A percentile compares a stretch with the other conserved stretches of the same genome.
phyloP scores from a whole-genome alignment of 129 eudicot species.

The Flaveria brownii region DNA sequence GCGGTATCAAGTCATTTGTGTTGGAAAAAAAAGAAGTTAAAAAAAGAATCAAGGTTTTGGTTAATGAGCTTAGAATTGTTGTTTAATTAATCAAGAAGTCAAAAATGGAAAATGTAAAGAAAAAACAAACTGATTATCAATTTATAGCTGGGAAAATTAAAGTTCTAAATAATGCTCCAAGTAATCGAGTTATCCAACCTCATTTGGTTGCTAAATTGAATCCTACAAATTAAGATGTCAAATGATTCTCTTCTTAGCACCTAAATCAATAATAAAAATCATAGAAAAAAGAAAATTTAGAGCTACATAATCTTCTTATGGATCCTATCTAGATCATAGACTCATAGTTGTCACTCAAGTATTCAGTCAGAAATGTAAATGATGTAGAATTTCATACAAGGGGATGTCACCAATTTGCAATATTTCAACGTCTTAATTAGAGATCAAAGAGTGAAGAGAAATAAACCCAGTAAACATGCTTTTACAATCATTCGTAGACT shows the following conservation, averaged over 20 bases:
- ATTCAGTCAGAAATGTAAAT: conserved; percentile 25
- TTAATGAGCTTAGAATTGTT: too few species aligned
- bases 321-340: conserved; percentile 74
- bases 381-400: conserved; percentile 17
- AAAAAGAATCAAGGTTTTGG: too few species aligned
- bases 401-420: neutral
- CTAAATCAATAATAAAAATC: too few species aligned
- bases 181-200: too few species aligned
- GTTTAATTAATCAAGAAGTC: too few species aligned
- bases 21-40: neutral
- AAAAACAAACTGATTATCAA: neutral
- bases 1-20: too few species aligned
- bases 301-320: conserved; percentile 81
- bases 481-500: conserved; percentile 37
- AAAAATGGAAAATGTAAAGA: neutral
- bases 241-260: too few species aligned
- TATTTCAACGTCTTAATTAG: conserved; percentile 61
- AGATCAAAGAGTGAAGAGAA: conserved; percentile 64
- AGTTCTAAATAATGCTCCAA: too few species aligned
- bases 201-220: too few species aligned
- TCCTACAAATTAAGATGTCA: too few species aligned
- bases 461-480: conserved; percentile 52
- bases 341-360: conserved; percentile 68
- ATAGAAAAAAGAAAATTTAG: conserved; percentile 43
- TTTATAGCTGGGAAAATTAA: too few species aligned